Base-by-base conservation (phyloP, 805 yeast genomes). In the Candida palmyrensis region DNA sequence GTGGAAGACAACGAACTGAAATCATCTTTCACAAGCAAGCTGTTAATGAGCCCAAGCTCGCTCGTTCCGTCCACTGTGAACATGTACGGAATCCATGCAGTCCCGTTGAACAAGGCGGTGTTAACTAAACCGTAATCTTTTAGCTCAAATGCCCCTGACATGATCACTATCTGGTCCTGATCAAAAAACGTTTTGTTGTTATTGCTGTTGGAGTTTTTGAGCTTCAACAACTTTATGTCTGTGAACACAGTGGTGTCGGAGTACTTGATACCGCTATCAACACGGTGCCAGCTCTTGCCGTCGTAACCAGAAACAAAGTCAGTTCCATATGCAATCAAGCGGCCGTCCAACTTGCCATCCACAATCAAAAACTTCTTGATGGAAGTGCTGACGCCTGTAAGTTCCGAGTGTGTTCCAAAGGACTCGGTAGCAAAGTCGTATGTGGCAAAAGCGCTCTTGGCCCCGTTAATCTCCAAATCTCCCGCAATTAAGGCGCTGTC, bases 51-150 rank as follows among this genome's bases (percentile, higher is more conserved):
- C 4, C 72, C 72, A 4, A 58, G 27, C 20, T 42, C 29, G 18
- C 39, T 41, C 7, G 29, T 15, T 11, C 23, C 11, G 11, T 11
- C 10, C 9, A 21, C 11, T 5, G 44, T 38, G 39, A 72, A 71
- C 2, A 76, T 49, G 37, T 68, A 75, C 9, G 95, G 95, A 19
- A 59, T 47, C 95, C 95, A 87, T 6, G 44, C 31, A 1, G 60
- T 42, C 1, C 94, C 88, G 48, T 85, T 77, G 55, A 55, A 85
- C 18, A 74, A 56, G 0, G 89, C 90, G 18, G 77, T 66, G 25
- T 78, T 73, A 3, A 73, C 76, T 17, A 57, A 49, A 0, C 89
- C 92, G 47, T 71, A 77, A 2, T 52, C 52, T 3, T 56, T 43
- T 25, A 82, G 48, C 3, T 56, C 49, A 28, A 84, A 61, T 18